Evolutionary conservation across 2,329 filamentous ascomycete genomes (phyloP).

Genomic region (Emergomyces africanus): DNA sequence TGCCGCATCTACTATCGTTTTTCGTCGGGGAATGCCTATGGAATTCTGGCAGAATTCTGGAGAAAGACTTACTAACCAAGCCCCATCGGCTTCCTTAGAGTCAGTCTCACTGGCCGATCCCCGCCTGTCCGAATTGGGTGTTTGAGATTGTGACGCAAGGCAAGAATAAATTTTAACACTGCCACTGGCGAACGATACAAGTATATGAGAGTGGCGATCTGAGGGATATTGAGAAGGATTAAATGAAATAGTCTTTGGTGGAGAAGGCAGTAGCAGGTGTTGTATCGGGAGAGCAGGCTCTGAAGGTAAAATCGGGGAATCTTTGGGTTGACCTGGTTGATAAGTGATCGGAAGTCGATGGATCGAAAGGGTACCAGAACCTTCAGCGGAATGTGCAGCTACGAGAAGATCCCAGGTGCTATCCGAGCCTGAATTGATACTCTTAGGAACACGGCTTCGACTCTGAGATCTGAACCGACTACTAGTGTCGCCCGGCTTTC

Average conservation of each 20-base stretch:
- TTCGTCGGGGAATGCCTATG: constrained; percentile 22
- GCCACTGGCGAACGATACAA: constrained; percentile 43
- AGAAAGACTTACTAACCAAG: constrained; percentile 31
- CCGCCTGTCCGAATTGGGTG: constrained; percentile 17
- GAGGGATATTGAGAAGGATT: constrained; percentile 42
- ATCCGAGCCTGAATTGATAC: constrained; percentile 2
- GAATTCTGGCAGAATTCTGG: constrained; percentile 26
- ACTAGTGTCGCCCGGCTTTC: constrained; percentile 20
- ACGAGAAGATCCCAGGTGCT: constrained; percentile 33
- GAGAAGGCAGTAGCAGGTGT: constrained; percentile 36
- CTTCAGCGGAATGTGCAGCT: constrained; percentile 34
- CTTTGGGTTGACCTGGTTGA: constrained; percentile 10
- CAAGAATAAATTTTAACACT: constrained; percentile 46
- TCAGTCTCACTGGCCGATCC: constrained; percentile 21
- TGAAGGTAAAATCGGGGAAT: constrained; percentile 18
- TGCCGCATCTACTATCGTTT: constrained; percentile 32
- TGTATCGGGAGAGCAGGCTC: constrained; percentile 33
- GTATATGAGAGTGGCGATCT: constrained; percentile 39
- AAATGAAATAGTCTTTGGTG: constrained; percentile 40
- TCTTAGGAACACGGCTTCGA: constrained; percentile 13
- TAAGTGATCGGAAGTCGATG: constrained; percentile 30
- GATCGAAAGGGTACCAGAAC: constrained; percentile 32
- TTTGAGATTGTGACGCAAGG: constrained; percentile 26
- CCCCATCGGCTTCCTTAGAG: constrained; percentile 23
- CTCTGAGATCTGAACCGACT: constrained; percentile 20